phyloP scores from a whole-genome alignment of 352 stramenopile genomes.

The Globisporangium splendens region DNA sequence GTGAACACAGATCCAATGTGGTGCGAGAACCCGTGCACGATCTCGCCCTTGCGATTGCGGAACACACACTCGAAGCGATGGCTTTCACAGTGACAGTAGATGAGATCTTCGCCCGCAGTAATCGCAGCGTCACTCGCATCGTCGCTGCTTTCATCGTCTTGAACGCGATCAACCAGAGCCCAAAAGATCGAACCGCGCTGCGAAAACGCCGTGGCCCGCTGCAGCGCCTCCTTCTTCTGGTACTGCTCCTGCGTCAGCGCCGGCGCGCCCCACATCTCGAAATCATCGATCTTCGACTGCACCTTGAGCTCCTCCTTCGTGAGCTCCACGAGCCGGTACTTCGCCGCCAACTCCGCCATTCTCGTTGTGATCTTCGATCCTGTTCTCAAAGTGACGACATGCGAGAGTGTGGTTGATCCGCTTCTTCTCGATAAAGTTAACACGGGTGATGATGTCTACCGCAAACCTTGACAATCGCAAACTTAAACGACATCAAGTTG shows the following conservation, averaged over 20 bases:
- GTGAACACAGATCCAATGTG: conserved; percentile 73
- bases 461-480: no score
- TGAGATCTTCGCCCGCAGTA: conserved; percentile 11
- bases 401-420: no score
- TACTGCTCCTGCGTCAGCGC: conserved; percentile 35
- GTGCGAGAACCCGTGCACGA: conserved; percentile 45
- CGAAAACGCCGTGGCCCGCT: conserved; percentile 46
- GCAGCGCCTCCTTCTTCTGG: conserved; percentile 34
- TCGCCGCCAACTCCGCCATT: conserved; percentile 9
- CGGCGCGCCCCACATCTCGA: conserved; percentile 40
- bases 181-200: conserved; percentile 58
- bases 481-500: no score
- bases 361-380: neutral
- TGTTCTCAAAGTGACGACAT: no score
- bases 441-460: no score
- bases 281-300: conserved; percentile 58
- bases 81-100: conserved; percentile 60
- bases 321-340: conserved; percentile 51
- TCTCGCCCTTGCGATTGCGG: conserved; percentile 24
- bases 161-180: conserved; percentile 41
- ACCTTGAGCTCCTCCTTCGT: conserved; percentile 44
- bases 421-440: no score
- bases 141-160: conserved; percentile 18
- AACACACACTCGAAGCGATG: conserved; percentile 52
- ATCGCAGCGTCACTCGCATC: conserved; percentile 19